Base-by-base conservation (phyloP, 1,284 basidiomycete genomes). In the Grifola frondosa region DNA sequence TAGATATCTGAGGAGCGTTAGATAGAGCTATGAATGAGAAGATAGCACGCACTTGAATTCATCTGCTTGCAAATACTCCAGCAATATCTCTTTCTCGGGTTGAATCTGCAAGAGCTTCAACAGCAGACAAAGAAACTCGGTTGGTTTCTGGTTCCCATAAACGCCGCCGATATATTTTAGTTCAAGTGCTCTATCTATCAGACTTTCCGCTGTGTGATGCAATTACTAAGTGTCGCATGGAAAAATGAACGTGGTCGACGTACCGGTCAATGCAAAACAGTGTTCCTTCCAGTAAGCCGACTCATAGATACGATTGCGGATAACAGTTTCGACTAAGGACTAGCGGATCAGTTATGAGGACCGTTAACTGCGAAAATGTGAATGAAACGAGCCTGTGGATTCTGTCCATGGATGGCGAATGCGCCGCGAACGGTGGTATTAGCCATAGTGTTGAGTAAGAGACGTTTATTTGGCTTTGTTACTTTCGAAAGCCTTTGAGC, bases 221-320 rank as follows among this genome's bases (percentile, higher is more conserved):
- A 58, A 50, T 40, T 29, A 13, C 46, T 19, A 31, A 20, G n/a
- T 42, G 15, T 37, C 9, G 23, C 11, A 30, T 28, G 28, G 26
- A 29, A 32, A 8, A 42, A 17, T 2, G 21, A 26, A 42, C 17
- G 56, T 57, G 32, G 8, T 19, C 10, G 12, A 13, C 73, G 34
- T 41, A 90, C 92, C 91, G 48, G 88, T 94, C 34, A 96, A 70
- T 16, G 92, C 92, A 63, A 96, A 96, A 60, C 92, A 96, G 48
- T 94, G 90, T 61, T 97, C 93, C 67, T 97, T 99, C 97, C 97
- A 99, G 68, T 84, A 99, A 13, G 78, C 69, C 0, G 90, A 90
- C 65, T 98, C 96, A 73, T 97, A 99, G 50, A 99, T 97, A 46
- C 97, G 84, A 58, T 88, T 89, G 35, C 97, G 84, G 54, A 99